Evolutionary conservation across 2,329 filamentous ascomycete species (phyloP), one percentile per base, ranked within the genome.

Genomic region (Colletotrichum sp.): DNA sequence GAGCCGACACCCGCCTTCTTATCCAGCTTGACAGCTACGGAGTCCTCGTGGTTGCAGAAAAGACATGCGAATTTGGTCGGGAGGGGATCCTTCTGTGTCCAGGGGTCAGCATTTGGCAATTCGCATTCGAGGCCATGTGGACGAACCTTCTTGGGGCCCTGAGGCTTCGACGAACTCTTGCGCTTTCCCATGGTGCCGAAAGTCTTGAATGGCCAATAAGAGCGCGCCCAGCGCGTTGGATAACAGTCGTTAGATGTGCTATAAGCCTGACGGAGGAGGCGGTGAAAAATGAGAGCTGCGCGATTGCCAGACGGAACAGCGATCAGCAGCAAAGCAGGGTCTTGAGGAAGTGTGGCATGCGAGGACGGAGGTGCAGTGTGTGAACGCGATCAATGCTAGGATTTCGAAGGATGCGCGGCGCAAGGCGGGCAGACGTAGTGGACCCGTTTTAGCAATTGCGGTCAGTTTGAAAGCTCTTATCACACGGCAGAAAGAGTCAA

Each of bases 41-140:
- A 95, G 79, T 95, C 97, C 84, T 99, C 97, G 86, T 99, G 96
- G 85, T 98, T 99, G 90, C 97, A 99, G 87, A 99, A 99, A 62
- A 99, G 93, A 84, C 97, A 99, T 73, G 96, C 95, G 85, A 99
- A 99, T n/a, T 92, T 92, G 4, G 95, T 96, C 5, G 94, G 90
- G 21, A 97, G 90, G 55, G 92, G 91, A 80, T 96, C 94, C 83
- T 90, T 87, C 93, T 94, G 79, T 76, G 57, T 71, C 5, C 55
- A 13, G 44, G 24, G 28, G 21, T 49, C 6, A 59, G 32, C 62
- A 26, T 26, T n/a, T 57, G n/a, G 16, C 30, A 32, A 21, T 34
- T 15, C n/a, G 8, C 18, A 36, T 18, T n/a, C 69, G 18, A 10
- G 28, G 30, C 16, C 12, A 13, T 36, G 73, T 55, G 15, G 44